A percentile compares a stretch with the other conserved stretches of the same genome.
phyloP scores from a whole-genome alignment of 495 filamentous ascomycete species.

The Lophium mytilinum region DNA sequence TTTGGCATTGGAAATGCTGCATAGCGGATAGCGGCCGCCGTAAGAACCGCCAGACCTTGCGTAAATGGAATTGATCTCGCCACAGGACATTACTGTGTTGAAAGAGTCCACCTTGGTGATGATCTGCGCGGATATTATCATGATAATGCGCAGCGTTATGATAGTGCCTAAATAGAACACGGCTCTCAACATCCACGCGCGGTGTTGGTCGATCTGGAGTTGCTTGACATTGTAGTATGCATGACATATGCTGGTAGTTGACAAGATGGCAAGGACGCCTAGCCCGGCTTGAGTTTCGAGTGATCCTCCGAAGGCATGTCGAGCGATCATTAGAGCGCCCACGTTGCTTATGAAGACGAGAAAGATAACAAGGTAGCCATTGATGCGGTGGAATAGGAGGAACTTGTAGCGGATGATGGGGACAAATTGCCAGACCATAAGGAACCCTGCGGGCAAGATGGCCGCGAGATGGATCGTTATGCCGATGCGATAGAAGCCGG shows the following conservation, averaged over 20 bases:
- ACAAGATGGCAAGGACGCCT: slow-evolving; percentile 34
- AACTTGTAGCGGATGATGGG: slow-evolving; percentile 43
- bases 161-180: slow-evolving; percentile 42
- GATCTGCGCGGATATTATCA: slow-evolving; percentile 33
- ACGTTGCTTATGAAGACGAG: slow-evolving; percentile 35
- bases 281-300: slow-evolving; percentile 35
- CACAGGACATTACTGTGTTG: slow-evolving; percentile 35
- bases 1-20: slow-evolving; percentile 26
- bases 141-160: slow-evolving; percentile 40
- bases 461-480: slow-evolving; percentile 41
- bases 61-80: slow-evolving; percentile 35
- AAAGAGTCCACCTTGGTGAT: slow-evolving; percentile 32
- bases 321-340: slow-evolving; percentile 39
- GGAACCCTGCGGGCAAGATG: slow-evolving; percentile 40
- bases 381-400: slow-evolving; percentile 44
- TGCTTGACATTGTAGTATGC: slow-evolving; percentile 45
- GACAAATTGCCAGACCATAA: slow-evolving; percentile 44
- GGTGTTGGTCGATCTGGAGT: slow-evolving; percentile 49
- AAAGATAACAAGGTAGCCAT: slow-evolving; percentile 41
- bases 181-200: slow-evolving; percentile 48
- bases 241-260: slow-evolving; percentile 28
- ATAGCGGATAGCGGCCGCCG: slow-evolving; percentile 35
- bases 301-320: slow-evolving; percentile 39
- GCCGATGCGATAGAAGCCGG: slow-evolving; percentile 35
- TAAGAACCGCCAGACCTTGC: slow-evolving; percentile 18